Evolutionary conservation across 805 yeast genomes (phyloP), one percentile per base, ranked within the genome.

Genomic region (Metschnikowia bowlesiae): DNA sequence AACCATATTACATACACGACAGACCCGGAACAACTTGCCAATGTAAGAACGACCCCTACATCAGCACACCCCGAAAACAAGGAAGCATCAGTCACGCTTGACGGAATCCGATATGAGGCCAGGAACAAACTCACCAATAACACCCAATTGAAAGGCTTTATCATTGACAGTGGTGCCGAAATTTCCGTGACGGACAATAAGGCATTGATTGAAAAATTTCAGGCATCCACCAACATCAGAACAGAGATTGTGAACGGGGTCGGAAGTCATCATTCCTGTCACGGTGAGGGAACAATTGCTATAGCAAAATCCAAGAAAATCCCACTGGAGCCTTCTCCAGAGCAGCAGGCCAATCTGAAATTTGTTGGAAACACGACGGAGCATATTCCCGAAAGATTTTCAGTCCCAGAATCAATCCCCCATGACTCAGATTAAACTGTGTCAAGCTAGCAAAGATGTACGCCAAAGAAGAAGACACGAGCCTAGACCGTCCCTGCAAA

Each of bases 331-430:
- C 57, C 60, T 8, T 44, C 51, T 9, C 49, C 51, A 13, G 47
- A 55, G 32, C 61, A 61, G 43, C 52, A 56, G 32, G 58, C 60
- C 16, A 53, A 58, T 11, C 39, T 62, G 3, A 57, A 53, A 18
- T 53, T 61, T 32, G 63, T 64, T 6, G 53, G 56, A 41, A 58
- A 57, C 8, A 55, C 65, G 44, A 49, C 54, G 11, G 54, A 56
- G 7, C 60, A 56, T 43, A 46, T 62, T 13, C 48, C 10, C 53
- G 62, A 6, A 60, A 54, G 37, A 58, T 29, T 61, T 58, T 47
- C 51, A 52, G 7, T 58, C 57, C 50, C 51, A 53, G 10, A 40
- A 39, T 16, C 39, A 52, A 16, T 46, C 53, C 3, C 55, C 60
- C 9, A 43, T 50, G 31, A 48, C 46, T n/a, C 47, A 41, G 6